Base-by-base conservation (phyloP, 495 filamentous ascomycete genomes). In the Pseudevernia furfuracea region DNA sequence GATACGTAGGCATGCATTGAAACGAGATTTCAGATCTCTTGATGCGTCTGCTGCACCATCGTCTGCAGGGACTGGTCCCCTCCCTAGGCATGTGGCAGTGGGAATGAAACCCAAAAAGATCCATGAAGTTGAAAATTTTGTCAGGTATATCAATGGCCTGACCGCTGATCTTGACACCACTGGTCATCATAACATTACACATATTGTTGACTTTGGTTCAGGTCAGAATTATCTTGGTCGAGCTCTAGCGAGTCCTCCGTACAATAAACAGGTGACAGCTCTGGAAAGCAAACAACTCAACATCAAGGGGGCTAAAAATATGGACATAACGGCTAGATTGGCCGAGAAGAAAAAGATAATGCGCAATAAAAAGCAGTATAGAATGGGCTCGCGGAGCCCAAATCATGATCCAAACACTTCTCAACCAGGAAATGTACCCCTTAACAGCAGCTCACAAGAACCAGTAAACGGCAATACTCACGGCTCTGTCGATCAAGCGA, bases 71-170 rank as follows among this genome's bases (percentile, higher is more conserved):
- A 68, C 78, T 75, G 63, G 70, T 72, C 64, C 67, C 10, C 73
- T 95, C 23, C 83, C 89, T 5, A 78, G 82, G 48, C 82, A 87
- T 69, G 81, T 96, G 32, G 83, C 89, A 0, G 82, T 95, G 7
- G 94, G 94, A 25, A 98, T 98, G 95, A 96, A 90, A 65, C 82
- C 87, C 38, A 98, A 98, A 75, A 98, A 98, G 74, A 81, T 91
- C 23, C 95, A 98, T 66, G 94, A 98, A 77, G 94, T 88, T 4
- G 77, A 83, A 34, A 77, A 86, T 69, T 87, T 87, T 67, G 81
- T 85, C 46, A 74, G 69, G 36, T 97, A 87, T 68, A 79, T 89
- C 64, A 71, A 80, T 66, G 71, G 74, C 39, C 71, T 81, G 21
- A 74, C 75, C 46, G 77, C 78, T 12, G 82, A 85, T 44, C 84